phyloP scores from a whole-genome alignment of 768 basidiomycete species.

The Pleurotus citrinopileatus region DNA sequence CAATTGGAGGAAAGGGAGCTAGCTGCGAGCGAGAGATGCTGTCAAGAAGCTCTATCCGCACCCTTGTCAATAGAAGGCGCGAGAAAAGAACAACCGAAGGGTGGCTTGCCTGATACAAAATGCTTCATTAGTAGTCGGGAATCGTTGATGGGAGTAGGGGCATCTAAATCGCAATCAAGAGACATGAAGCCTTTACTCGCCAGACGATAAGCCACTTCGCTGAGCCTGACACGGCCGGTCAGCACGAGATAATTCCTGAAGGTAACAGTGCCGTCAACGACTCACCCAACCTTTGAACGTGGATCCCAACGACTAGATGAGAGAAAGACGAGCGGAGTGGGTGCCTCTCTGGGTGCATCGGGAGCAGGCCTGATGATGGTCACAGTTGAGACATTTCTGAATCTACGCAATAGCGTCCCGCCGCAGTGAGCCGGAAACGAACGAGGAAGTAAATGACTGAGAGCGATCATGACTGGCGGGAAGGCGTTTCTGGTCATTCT shows the following conservation, averaged over 20 bases:
- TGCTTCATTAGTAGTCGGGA: slow-evolving; percentile 33
- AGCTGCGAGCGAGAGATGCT: slow-evolving; percentile 31
- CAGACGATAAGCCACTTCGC: slow-evolving; percentile 34
- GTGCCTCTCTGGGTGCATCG: slow-evolving; percentile 42
- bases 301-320: slow-evolving; percentile 45
- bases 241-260: slow-evolving; percentile 5
- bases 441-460: slow-evolving; percentile 16
- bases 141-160: slow-evolving; percentile 19
- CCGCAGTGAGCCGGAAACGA: slow-evolving; percentile 1
- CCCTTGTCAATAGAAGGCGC: background rate
- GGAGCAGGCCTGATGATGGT: slow-evolving; percentile 34
- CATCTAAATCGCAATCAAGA: slow-evolving; percentile 38
- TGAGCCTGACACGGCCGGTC: slow-evolving; percentile 32
- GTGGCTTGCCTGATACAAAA: slow-evolving; percentile 36
- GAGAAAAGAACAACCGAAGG: background rate
- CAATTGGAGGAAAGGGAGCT: slow-evolving; percentile 56
- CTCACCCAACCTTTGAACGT: slow-evolving; percentile 35
- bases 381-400: slow-evolving; percentile 25
- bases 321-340: slow-evolving; percentile 53
- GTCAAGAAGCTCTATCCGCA: background rate
- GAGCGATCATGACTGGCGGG: background rate
- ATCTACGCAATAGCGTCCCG: background rate
- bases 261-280: background rate
- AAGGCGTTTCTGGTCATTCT: background rate
- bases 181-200: slow-evolving; percentile 48